phyloP scores from a whole-genome alignment of 352 stramenopile species.

The Peronospora tabacina region DNA sequence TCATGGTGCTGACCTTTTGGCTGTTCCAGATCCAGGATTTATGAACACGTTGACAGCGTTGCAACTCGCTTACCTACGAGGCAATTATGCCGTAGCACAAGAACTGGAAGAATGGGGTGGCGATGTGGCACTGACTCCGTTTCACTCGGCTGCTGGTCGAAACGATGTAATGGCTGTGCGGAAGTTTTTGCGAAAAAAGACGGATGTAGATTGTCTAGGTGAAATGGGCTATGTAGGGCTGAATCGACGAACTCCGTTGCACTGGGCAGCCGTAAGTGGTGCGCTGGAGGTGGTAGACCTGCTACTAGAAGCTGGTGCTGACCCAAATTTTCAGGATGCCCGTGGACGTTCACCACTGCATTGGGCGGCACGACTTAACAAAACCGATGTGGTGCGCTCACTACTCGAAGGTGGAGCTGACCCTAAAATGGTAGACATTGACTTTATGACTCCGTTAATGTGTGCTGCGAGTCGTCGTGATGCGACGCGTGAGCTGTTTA shows the following conservation, averaged over 20 bases:
- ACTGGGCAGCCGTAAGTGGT: slow-evolving; percentile 73
- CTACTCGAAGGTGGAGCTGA: slow-evolving; percentile 40
- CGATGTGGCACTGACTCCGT: slow-evolving; percentile 72
- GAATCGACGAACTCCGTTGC: slow-evolving; percentile 68
- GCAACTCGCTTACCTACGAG: slow-evolving; percentile 67
- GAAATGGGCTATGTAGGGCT: slow-evolving; percentile 77
- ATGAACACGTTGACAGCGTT: slow-evolving; percentile 78
- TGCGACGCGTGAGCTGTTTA: slow-evolving; percentile 47
- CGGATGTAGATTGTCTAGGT: slow-evolving; percentile 57
- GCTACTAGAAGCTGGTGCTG: slow-evolving; percentile 54
- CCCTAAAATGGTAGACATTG: slow-evolving; percentile 41
- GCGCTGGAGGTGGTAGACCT: slow-evolving; percentile 48
- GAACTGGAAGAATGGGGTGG: slow-evolving; percentile 75
- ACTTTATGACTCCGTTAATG: slow-evolving; percentile 61
- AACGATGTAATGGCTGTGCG: slow-evolving; percentile 53
- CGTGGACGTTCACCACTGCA: slow-evolving; percentile 62
- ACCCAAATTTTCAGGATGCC: slow-evolving; percentile 72
- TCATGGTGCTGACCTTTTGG: slow-evolving; percentile 53
- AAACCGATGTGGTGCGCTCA: slow-evolving; percentile 38
- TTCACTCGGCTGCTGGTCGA: slow-evolving; percentile 52
- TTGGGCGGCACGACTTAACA: slow-evolving; percentile 66
- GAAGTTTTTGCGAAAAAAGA: slow-evolving; percentile 55
- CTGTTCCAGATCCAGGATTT: slow-evolving; percentile 62
- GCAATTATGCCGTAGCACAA: slow-evolving; percentile 67
- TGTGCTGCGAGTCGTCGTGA: slow-evolving; percentile 46